Evolutionary conservation across 2,329 filamentous ascomycete species (phyloP).

Genomic region (Colletotrichum nymphaeae): DNA sequence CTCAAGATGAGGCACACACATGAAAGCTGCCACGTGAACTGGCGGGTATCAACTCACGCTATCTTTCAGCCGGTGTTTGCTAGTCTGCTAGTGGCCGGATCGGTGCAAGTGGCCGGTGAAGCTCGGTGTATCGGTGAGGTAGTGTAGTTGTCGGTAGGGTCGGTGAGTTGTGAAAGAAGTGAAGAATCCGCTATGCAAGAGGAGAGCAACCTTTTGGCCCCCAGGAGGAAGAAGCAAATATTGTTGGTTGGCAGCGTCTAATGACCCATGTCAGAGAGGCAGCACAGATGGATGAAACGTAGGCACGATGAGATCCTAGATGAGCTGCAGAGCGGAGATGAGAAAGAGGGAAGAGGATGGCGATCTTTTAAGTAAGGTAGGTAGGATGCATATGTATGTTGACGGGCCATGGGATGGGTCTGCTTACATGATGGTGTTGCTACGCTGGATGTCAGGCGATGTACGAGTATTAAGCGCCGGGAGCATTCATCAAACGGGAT

Average conservation of each 20-base stretch:
- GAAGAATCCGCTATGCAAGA: not conserved
- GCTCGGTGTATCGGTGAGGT: not conserved
- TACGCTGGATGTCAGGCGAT: not conserved
- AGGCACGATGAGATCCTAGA: not conserved
- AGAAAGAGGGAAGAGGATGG: not conserved
- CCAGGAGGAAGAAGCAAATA: not conserved
- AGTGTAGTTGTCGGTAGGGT: not conserved
- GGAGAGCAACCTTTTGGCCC: not conserved
- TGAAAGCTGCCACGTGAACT: not conserved
- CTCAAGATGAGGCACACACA: not conserved
- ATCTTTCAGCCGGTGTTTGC: not conserved
- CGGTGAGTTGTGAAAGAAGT: not conserved
- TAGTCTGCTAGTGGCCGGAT: not conserved
- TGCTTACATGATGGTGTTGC: not conserved
- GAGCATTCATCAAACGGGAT: not conserved
- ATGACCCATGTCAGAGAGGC: not conserved
- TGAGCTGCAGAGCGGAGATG: not conserved
- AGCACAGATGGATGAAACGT: not conserved
- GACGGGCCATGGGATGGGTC: not conserved
- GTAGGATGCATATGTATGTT: not conserved
- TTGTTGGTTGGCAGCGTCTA: not conserved
- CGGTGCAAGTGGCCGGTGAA: not conserved
- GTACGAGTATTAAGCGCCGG: not conserved
- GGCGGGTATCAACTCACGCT: not conserved
- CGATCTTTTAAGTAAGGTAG: constrained; percentile 9